These are phyloP conservation scores for Allium cepa DNA, from an alignment of 106 monocot genomes.

Conservation along the genomic window DNA sequence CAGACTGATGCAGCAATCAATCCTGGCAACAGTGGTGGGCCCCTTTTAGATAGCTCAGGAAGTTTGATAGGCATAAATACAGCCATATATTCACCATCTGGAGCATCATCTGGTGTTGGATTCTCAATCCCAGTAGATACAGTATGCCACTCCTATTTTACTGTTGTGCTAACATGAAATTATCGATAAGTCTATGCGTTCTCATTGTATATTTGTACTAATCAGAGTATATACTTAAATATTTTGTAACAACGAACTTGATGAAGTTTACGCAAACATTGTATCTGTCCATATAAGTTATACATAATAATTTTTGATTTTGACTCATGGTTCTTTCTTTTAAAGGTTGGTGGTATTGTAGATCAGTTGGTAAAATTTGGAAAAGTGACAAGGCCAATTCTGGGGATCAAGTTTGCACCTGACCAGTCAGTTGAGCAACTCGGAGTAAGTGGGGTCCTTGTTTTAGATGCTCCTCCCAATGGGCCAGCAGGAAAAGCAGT, in stretches of 20 bases:
- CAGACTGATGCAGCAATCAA: conserved; percentile 99
- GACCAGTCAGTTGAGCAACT: conserved; percentile 99
- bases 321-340: neutral
- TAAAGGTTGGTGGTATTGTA: conserved; percentile 87
- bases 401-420: conserved; percentile 97
- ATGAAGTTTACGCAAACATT: neutral
- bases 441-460: conserved; percentile 88
- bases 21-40: conserved; percentile 94
- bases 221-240: neutral
- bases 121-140: conserved; percentile 99
- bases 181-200: conserved; percentile 1
- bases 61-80: conserved; percentile 95
- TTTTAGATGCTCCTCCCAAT: conserved; percentile 90
- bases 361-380: conserved; percentile 94
- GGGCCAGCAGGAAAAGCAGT: conserved; percentile 99
- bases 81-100: conserved; percentile 96
- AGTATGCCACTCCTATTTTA: conserved; percentile 23
- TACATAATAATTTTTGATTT: neutral
- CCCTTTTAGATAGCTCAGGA: conserved; percentile 89
- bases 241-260: neutral
- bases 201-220: neutral
- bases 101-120: conserved; percentile 98
- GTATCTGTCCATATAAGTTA: no score
- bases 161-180: neutral
- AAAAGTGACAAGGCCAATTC: conserved; percentile 90